These are phyloP conservation scores for Lunasporangiospora selenospora DNA, from an alignment of 192 early-diverging fungal genomes.

Conservation along the genomic window DNA sequence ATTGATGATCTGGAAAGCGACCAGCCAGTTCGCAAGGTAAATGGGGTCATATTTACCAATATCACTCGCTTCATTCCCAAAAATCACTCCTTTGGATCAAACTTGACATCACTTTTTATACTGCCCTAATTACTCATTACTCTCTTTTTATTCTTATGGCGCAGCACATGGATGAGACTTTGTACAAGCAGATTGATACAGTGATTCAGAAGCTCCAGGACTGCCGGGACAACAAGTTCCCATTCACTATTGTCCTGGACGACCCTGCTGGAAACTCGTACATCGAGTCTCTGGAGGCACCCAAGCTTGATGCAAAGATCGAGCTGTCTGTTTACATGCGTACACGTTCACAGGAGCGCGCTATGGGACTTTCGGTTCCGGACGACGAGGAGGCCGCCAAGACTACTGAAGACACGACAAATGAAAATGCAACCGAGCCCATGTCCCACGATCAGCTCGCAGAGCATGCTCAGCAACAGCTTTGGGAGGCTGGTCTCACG, in stretches of 20 bases:
- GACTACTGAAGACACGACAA: slow-evolving; percentile 10
- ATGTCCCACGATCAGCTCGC: slow-evolving; percentile 33
- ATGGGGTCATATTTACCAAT: too few species aligned
- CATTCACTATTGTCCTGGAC: slow-evolving; percentile 83
- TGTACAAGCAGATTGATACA: slow-evolving; percentile 77
- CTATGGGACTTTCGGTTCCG: slow-evolving; percentile 71
- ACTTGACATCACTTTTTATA: too few species aligned
- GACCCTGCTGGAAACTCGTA: slow-evolving; percentile 94
- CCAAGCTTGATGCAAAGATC: slow-evolving; percentile 79
- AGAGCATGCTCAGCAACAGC: slow-evolving; percentile 37
- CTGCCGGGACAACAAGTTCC: slow-evolving; percentile 58
- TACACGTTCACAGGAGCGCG: slow-evolving; percentile 80
- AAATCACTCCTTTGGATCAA: too few species aligned
- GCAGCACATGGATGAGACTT: slow-evolving; percentile 60
- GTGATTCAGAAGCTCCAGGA: slow-evolving; percentile 69
- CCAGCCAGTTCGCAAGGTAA: slow-evolving; percentile 79
- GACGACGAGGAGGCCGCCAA: slow-evolving; percentile 56
- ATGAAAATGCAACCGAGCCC: slow-evolving; percentile 10
- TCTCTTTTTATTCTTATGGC: background rate
- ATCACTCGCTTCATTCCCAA: too few species aligned
- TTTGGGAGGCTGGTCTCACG: slow-evolving; percentile 46
- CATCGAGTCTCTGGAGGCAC: slow-evolving; percentile 84
- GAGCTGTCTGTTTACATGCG: slow-evolving; percentile 69
- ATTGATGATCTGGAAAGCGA: slow-evolving; percentile 81
- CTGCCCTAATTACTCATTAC: background rate